phyloP scores from a whole-genome alignment of 495 filamentous ascomycete genomes.

The Neurospora sp. region DNA sequence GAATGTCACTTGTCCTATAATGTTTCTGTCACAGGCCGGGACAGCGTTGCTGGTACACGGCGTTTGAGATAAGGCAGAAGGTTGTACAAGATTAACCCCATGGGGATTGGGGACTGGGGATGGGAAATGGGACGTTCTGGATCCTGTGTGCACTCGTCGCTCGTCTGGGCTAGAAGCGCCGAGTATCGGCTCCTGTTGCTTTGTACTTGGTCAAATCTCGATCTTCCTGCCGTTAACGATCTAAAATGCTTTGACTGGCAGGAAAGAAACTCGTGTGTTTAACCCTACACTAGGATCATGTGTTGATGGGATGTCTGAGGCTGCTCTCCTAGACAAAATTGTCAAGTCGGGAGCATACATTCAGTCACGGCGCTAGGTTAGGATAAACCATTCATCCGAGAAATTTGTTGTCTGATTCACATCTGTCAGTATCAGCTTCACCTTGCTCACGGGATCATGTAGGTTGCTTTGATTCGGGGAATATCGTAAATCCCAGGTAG shows the following conservation, averaged over 20 bases:
- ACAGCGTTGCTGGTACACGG: neutral
- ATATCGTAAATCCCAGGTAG: neutral
- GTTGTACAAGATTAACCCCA: neutral
- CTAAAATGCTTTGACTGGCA: neutral
- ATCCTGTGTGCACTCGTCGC: neutral
- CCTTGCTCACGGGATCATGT: neutral
- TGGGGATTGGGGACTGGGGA: neutral
- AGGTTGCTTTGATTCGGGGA: neutral
- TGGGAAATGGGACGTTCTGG: neutral
- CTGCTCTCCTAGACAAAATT: neutral
- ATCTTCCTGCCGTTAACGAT: neutral
- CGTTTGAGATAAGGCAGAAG: neutral
- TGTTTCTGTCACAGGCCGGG: neutral
- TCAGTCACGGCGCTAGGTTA: neutral
- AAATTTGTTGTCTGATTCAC: neutral
- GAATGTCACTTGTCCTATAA: no score
- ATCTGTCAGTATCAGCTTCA: neutral
- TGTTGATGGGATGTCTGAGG: neutral
- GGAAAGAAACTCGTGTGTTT: neutral
- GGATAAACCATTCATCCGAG: neutral
- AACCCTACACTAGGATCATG: neutral
- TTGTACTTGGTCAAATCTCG: neutral
- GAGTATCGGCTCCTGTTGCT: neutral
- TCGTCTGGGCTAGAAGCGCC: neutral
- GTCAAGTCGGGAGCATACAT: neutral